A percentile compares a stretch with the other conserved stretches of the same genome.
phyloP scores from a whole-genome alignment of 2,329 filamentous ascomycete genomes.

The Didymella keratinophila region DNA sequence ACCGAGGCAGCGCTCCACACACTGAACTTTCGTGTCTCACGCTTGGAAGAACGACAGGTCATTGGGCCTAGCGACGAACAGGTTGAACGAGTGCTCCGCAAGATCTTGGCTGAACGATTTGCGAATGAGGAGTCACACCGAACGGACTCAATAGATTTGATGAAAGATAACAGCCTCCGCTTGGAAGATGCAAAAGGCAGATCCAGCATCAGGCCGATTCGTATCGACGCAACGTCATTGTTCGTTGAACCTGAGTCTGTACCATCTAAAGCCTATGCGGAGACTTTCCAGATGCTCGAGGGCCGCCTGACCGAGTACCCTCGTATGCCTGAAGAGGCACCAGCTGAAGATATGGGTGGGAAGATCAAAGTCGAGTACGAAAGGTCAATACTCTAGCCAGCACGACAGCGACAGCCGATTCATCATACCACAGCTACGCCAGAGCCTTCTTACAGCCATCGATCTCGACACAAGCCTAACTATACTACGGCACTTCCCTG shows the following conservation, averaged over 20 bases:
- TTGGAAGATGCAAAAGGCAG: conserved; percentile 25
- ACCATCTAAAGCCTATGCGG: conserved; percentile 39
- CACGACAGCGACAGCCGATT: neutral
- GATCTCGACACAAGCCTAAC: neutral
- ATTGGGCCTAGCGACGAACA: conserved; percentile 44
- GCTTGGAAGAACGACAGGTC: conserved; percentile 41
- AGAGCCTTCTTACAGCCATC: neutral
- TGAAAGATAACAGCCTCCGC: conserved; percentile 30
- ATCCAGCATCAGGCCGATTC: conserved; percentile 25
- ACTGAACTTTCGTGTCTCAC: conserved; percentile 37
- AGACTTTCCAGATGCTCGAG: conserved; percentile 43
- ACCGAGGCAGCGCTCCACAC: conserved; percentile 41
- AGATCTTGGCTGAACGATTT: conserved; percentile 46
- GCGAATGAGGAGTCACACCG: conserved; percentile 23
- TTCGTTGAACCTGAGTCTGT: conserved; percentile 40
- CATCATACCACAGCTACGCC: neutral
- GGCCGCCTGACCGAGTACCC: conserved; percentile 32
- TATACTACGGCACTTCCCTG: neutral
- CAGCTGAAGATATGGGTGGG: neutral
- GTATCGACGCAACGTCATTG: conserved; percentile 32
- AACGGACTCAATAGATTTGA: conserved; percentile 5
- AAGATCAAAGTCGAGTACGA: conserved; percentile 16
- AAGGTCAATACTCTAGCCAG: conserved; percentile 4
- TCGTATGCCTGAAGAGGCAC: conserved; percentile 1
- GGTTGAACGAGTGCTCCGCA: conserved; percentile 46